Conservation (phyloP, 2,329 filamentous ascomycete genomes). For the Aspergillus aculeatus region DNA sequence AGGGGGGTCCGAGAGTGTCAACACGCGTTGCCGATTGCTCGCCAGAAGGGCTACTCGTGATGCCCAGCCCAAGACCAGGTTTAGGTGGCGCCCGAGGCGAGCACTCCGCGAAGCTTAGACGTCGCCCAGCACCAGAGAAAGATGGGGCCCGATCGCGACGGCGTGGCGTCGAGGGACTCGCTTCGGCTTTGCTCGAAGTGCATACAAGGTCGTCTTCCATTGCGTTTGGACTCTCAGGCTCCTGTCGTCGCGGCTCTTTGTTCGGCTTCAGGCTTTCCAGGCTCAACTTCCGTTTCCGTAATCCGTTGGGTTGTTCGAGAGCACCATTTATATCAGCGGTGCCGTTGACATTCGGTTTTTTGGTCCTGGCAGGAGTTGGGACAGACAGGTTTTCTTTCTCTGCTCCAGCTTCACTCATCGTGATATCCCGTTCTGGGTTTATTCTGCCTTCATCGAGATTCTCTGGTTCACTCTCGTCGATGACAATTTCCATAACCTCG, state of each 20-base stretch:
- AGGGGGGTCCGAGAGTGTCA: neutral
- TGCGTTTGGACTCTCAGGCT: constrained; percentile 9
- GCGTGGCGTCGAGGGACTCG: constrained; percentile 16
- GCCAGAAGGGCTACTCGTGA: constrained; percentile 28
- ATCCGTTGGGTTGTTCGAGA: neutral
- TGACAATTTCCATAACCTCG: neutral
- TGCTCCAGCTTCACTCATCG: neutral
- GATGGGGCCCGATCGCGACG: constrained; percentile 19
- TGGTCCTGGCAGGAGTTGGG: neutral
- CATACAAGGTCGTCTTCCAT: constrained; percentile 1
- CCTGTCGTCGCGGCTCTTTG: constrained; percentile 28
- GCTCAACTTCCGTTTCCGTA: constrained; percentile 30
- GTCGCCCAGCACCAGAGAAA: constrained; percentile 21
- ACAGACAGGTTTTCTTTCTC: neutral
- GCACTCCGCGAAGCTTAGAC: constrained; percentile 16
- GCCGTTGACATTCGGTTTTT: neutral
- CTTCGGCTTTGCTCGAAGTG: constrained; percentile 6
- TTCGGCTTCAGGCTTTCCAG: constrained; percentile 18
- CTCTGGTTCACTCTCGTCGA: neutral
- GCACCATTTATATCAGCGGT: neutral
- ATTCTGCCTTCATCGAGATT: neutral
- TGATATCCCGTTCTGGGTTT: neutral
- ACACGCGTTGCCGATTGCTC: constrained; percentile 13
- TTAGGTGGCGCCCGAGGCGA: constrained; percentile 8
- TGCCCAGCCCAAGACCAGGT: constrained; percentile 27